Percentiles rank a stretch among this genome's conserved stretches.
Evolutionary conservation across 208 protist genomes (phyloP).

Genomic region (Tetramitus jugosus): DNA sequence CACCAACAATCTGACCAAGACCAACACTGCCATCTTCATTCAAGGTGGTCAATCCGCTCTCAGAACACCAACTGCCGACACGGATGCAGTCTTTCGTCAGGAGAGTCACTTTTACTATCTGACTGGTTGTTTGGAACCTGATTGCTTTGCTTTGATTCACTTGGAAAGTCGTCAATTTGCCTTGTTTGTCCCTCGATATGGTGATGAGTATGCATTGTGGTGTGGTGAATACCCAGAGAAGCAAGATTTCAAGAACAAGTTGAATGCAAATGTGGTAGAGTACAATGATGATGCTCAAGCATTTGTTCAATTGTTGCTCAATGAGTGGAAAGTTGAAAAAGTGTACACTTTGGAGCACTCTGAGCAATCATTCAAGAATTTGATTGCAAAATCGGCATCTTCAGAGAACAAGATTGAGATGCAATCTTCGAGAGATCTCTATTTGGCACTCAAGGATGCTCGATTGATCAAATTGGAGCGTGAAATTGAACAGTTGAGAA

Average conservation of each 20-base stretch:
- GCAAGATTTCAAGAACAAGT: conserved; percentile 47
- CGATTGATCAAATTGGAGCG: conserved; percentile 69
- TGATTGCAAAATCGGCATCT: no score
- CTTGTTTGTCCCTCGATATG: conserved; percentile 71
- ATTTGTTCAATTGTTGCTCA: not conserved
- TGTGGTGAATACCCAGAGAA: conserved; percentile 69
- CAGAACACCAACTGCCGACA: not conserved
- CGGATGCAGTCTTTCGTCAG: conserved; percentile 54
- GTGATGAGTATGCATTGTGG: conserved; percentile 72
- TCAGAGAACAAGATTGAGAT: not conserved
- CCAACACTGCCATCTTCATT: not conserved
- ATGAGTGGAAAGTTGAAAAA: conserved; percentile 43
- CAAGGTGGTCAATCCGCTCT: not conserved
- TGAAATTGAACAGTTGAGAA: conserved; percentile 80
- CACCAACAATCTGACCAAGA: no score
- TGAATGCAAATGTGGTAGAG: conserved; percentile 61
- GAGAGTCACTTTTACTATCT: conserved; percentile 87
- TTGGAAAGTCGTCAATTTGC: conserved; percentile 51
- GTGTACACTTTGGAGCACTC: conserved; percentile 53
- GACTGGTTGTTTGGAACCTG: conserved; percentile 70
- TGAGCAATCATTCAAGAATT: not conserved
- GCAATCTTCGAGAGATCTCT: no score
- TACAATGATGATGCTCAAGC: no score
- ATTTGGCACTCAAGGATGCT: conserved; percentile 5
- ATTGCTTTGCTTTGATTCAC: conserved; percentile 59